Percentiles rank a stretch among this genome's conserved stretches.
phyloP scores from a whole-genome alignment of 1,139 yeast genomes.

The Candida neerlandica region DNA sequence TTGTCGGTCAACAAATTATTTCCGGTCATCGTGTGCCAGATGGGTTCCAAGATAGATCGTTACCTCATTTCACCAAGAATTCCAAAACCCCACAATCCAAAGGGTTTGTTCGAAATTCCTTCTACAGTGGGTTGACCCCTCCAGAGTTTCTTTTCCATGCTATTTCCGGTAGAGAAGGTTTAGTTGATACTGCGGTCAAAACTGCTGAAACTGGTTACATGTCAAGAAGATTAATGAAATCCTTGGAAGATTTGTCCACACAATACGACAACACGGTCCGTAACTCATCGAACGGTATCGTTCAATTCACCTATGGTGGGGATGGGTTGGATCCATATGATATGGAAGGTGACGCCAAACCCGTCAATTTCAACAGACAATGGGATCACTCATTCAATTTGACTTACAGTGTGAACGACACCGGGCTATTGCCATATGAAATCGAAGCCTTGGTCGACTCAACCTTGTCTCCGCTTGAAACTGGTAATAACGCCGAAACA shows the following conservation, averaged over 20 bases:
- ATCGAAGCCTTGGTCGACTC: slow-evolving; percentile 57
- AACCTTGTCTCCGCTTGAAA: slow-evolving; percentile 63
- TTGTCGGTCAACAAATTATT: slow-evolving; percentile 98
- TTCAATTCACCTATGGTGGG: slow-evolving; percentile 97
- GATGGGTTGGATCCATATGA: slow-evolving; percentile 98
- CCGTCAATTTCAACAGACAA: slow-evolving; percentile 89
- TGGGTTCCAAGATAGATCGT: slow-evolving; percentile 97
- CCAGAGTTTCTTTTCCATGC: slow-evolving; percentile 98
- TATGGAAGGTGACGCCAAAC: slow-evolving; percentile 98
- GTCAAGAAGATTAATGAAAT: slow-evolving; percentile 98
- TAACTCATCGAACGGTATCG: slow-evolving; percentile 93
- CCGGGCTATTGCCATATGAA: slow-evolving; percentile 71
- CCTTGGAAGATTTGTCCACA: slow-evolving; percentile 91
- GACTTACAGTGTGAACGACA: slow-evolving; percentile 59
- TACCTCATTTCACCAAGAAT: slow-evolving; percentile 95
- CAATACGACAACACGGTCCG: slow-evolving; percentile 95
- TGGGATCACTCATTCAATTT: slow-evolving; percentile 91
- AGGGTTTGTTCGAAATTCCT: slow-evolving; percentile 96
- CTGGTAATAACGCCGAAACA: slow-evolving; percentile 75
- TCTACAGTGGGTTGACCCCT: slow-evolving; percentile 90
- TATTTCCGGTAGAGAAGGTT: slow-evolving; percentile 98
- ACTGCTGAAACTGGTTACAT: slow-evolving; percentile 99
- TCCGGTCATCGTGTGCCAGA: slow-evolving; percentile 99
- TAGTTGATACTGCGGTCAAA: slow-evolving; percentile 98
- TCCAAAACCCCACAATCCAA: slow-evolving; percentile 97